Evolutionary conservation across 129 eudicot species (phyloP), one percentile per base, ranked within the genome.

Genomic region (Centrapalus pauciflorus): DNA sequence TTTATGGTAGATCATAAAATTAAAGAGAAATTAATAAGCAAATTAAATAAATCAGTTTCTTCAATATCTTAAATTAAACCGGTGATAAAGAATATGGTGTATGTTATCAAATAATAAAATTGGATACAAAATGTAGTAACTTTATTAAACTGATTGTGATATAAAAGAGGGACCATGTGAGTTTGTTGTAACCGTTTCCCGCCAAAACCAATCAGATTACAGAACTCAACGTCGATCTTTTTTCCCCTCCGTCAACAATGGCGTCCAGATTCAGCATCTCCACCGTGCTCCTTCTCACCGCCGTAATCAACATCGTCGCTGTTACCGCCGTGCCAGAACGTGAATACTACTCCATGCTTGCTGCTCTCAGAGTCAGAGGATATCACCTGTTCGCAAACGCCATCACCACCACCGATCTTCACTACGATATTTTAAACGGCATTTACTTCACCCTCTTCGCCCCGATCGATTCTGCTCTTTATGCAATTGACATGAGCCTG

Each of bases 321-420:
- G 52, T 51, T 0, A 16, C 75, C 60, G 70, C 74, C 59, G 67
- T 81, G 1, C 74, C 82, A 0, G 71, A 32, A 16, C 67, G 37
- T 23, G 86, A 84, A 34, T 58, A 70, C 37, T 35, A 49, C 34
- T 70, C 81, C 0, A 60, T 77, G 66, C 73, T 80, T 12, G 38
- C 75, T 7, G 79, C 71, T 41, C 81, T 84, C 69, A 28, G 90
- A 11, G 35, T 55, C 70, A 29, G 81, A 57, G 81, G 81, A 71
- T 75, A 84, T 71, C 58, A 66, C 69, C 81, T 84, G 69, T 80
- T 84, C 71, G 77, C 79, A 58, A 84, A 84, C 83, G 85, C 90
- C 68, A 84, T 84, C 29, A 35, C 79, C 55, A 80, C 85, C 38
- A 77, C 90, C 66, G 90, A 81, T 41, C 43, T 80, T 63, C 57